These are phyloP conservation scores for Skeletonema menzelii DNA, from an alignment of 108 stramenopile genomes.

Conservation along the genomic window DNA sequence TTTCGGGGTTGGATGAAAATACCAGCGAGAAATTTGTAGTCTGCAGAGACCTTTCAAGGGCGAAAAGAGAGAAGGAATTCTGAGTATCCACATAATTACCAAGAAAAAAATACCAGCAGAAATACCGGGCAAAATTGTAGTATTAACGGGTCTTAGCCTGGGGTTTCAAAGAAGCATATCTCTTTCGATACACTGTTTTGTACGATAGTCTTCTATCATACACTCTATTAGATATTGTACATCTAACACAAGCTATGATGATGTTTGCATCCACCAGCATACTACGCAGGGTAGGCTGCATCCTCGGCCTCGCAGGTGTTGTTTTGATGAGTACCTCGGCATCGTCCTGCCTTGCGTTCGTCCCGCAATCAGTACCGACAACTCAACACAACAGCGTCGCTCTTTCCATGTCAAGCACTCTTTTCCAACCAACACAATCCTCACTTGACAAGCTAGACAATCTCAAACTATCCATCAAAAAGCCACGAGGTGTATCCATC, in stretches of 20 bases:
- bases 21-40: too few species aligned
- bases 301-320: neutral
- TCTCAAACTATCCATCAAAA: conserved; percentile 13
- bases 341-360: neutral
- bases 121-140: too few species aligned
- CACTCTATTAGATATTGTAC: too few species aligned
- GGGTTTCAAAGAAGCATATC: too few species aligned
- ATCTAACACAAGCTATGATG: neutral
- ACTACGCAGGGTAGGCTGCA: neutral
- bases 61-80: too few species aligned
- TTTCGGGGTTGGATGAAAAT: too few species aligned
- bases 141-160: too few species aligned
- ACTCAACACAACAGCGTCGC: neutral
- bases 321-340: neutral
- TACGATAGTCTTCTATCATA: too few species aligned
- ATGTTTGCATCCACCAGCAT: neutral
- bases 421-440: conserved; percentile 1
- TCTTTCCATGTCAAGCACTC: neutral
- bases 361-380: neutral
- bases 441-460: conserved; percentile 16
- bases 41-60: too few species aligned
- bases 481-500: conserved; percentile 28
- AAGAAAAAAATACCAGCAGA: too few species aligned
- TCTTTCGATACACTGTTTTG: too few species aligned
- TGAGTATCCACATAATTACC: too few species aligned